A percentile compares a stretch with the other conserved stretches of the same genome.
Evolutionary conservation across 2,329 filamentous ascomycete genomes (phyloP).

Genomic region (Emericellopsis cladophorae): DNA sequence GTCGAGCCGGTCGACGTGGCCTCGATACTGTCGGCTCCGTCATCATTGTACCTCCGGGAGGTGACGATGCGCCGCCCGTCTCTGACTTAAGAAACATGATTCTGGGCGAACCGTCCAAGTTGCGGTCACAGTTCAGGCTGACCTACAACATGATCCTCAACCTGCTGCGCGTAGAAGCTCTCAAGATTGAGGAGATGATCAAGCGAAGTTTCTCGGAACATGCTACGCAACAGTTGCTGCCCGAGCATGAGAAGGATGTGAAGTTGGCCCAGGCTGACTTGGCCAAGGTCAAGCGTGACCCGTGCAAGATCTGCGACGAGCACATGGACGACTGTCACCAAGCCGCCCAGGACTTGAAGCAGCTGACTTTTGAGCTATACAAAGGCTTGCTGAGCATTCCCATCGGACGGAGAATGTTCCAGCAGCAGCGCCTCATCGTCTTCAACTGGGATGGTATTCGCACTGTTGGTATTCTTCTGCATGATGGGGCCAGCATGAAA

Average conservation of each 20-base stretch:
- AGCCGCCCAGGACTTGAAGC: constrained; percentile 67
- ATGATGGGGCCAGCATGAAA: constrained; percentile 59
- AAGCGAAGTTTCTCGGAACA: constrained; percentile 99
- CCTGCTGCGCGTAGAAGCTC: constrained; percentile 80
- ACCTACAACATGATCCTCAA: constrained; percentile 99
- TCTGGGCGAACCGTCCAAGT: constrained; percentile 84
- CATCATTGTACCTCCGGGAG: constrained; percentile 78
- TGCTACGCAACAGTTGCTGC: constrained; percentile 84
- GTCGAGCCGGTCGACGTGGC: constrained; percentile 89
- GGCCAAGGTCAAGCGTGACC: constrained; percentile 76
- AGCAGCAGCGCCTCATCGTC: constrained; percentile 63
- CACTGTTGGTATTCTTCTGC: constrained; percentile 67
- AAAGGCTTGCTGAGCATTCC: constrained; percentile 66
- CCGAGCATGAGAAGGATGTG: constrained; percentile 91
- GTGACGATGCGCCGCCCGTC: constrained; percentile 81
- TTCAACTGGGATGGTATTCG: constrained; percentile 77
- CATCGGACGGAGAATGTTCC: constrained; percentile 69
- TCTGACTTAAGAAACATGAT: constrained; percentile 85
- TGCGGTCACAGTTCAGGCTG: constrained; percentile 88
- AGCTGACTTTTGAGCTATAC: constrained; percentile 72
- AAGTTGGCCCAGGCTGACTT: constrained; percentile 85
- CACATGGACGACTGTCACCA: constrained; percentile 73
- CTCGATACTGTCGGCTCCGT: constrained; percentile 96
- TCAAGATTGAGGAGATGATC: constrained; percentile 99
- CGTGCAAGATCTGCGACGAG: constrained; percentile 69